Evolutionary conservation across 805 yeast species (phyloP), one percentile per base, ranked within the genome.

Genomic region (Brettanomyces naardenensis): DNA sequence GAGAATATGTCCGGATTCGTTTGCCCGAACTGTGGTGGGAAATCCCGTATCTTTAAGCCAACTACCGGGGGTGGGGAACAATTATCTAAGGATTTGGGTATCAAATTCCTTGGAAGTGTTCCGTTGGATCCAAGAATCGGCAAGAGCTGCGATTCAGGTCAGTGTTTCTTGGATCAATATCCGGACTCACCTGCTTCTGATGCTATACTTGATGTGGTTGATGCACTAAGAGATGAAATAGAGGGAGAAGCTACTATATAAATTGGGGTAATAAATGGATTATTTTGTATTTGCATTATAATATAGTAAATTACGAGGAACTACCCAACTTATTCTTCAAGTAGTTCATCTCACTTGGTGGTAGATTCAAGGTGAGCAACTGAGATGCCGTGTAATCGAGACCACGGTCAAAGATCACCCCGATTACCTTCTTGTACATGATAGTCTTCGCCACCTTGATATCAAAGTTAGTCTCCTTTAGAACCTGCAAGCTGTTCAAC

Each of bases 1-100:
- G 99, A 92, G 57, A 92, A 92, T 58, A 92, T 92, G 99, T 77
- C 95, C 6, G 99, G 98, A 3, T 92, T 92, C 63, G 97, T 92
- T 13, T 92, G 99, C 58, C 98, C 98, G 4, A 77, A 69, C 52
- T 92, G 99, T 61, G 75, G 84, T 44, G 92, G 92, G 6, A 85
- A 89, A 60, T 84, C 95, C 0, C 77, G 80, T 52, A 89, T 92
- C 4, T 92, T 92, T 62, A 80, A 81, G 44, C 86, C 98, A 13
- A 92, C 98, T 2, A 92, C 98, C 0, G 98, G 98, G 13, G 99
- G 99, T 17, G 99, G 97, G 6, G 71, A 75, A 49, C 76, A 77
- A 22, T 64, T 92, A 31, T 92, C 97, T 39, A 63, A 79, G 47
- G 99, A 92, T 43, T 57, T 85, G 56, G 70, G 66, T 11, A 71